These are phyloP conservation scores for Termitomyces sp. DNA, from an alignment of 768 basidiomycete species.

Conservation along the genomic window DNA sequence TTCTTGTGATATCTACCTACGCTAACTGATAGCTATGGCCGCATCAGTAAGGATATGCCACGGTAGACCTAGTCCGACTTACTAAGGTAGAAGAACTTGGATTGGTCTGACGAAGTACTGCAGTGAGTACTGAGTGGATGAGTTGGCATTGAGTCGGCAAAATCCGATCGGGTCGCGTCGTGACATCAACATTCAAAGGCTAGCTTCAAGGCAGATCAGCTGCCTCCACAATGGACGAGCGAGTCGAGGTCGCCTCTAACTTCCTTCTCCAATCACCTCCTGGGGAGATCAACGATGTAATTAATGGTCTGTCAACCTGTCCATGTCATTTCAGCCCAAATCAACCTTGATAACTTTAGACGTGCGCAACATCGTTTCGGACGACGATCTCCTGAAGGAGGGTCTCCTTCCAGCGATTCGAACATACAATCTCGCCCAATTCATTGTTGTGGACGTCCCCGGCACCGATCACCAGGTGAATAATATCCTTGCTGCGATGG, in stretches of 20 bases:
- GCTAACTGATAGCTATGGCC: background rate
- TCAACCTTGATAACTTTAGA: slow-evolving; percentile 45
- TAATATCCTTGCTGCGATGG: slow-evolving; percentile 10
- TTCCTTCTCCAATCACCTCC: slow-evolving; percentile 91
- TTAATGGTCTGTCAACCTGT: slow-evolving; percentile 61
- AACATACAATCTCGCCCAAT: slow-evolving; percentile 87
- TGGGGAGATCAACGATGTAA: slow-evolving; percentile 95
- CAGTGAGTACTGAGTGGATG: too few relatives aligned
- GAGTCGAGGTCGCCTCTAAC: slow-evolving; percentile 68
- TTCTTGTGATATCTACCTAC: background rate
- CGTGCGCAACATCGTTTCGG: slow-evolving; percentile 84
- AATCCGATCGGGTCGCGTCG: slow-evolving; percentile 16
- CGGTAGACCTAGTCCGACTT: background rate
- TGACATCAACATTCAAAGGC: background rate
- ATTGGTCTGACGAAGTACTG: too few relatives aligned
- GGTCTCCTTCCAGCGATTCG: slow-evolving; percentile 76
- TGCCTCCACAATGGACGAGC: slow-evolving; percentile 54
- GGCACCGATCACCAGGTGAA: slow-evolving; percentile 73
- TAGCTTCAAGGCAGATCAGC: background rate
- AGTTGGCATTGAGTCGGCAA: slow-evolving; percentile 15
- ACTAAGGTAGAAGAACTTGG: background rate
- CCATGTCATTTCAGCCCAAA: background rate
- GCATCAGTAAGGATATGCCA: background rate
- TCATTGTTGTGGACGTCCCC: slow-evolving; percentile 84
- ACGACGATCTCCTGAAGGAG: slow-evolving; percentile 80